phyloP scores from a whole-genome alignment of 768 basidiomycete species.

The Russula earlei region DNA sequence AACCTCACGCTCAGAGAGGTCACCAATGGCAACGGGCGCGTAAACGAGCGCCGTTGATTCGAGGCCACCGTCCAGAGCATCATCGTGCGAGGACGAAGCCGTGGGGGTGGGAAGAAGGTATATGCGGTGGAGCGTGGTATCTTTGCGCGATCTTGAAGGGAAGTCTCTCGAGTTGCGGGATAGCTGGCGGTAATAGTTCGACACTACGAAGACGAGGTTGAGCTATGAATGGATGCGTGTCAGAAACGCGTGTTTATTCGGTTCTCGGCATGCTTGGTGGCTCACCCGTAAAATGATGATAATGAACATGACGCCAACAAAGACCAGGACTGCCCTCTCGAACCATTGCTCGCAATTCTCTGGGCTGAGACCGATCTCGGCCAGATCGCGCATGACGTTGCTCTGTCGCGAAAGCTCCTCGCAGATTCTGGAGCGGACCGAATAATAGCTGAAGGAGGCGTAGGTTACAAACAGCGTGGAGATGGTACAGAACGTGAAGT shows the following conservation, averaged over 20 bases:
- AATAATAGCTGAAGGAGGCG: conserved; percentile 43
- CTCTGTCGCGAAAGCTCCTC: conserved; percentile 69
- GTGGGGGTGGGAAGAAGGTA: conserved; percentile 45
- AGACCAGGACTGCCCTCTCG: conserved; percentile 51
- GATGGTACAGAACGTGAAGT: conserved; percentile 61
- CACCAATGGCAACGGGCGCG: conserved; percentile 53
- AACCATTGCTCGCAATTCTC: conserved; percentile 81
- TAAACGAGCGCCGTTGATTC: conserved; percentile 39
- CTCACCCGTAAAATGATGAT: conserved; percentile 60
- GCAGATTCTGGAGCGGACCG: conserved; percentile 53
- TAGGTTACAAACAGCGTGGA: conserved; percentile 48
- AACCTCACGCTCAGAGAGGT: conserved; percentile 45
- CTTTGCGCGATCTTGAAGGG: conserved; percentile 16
- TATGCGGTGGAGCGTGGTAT: conserved; percentile 44
- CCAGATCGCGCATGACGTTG: conserved; percentile 60
- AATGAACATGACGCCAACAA: conserved; percentile 49
- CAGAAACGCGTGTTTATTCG: not conserved
- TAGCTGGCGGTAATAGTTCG: conserved; percentile 53
- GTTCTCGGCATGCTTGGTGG: conserved; percentile 16
- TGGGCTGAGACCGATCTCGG: conserved; percentile 61
- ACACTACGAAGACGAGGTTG: conserved; percentile 67
- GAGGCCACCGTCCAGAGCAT: not conserved
- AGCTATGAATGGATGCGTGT: conserved; percentile 34
- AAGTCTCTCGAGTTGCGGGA: conserved; percentile 32
- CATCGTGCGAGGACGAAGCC: conserved; percentile 22